Evolutionary conservation across 371 early-diverging fungal genomes (phyloP).

Genomic region (Nosema bombycis): DNA sequence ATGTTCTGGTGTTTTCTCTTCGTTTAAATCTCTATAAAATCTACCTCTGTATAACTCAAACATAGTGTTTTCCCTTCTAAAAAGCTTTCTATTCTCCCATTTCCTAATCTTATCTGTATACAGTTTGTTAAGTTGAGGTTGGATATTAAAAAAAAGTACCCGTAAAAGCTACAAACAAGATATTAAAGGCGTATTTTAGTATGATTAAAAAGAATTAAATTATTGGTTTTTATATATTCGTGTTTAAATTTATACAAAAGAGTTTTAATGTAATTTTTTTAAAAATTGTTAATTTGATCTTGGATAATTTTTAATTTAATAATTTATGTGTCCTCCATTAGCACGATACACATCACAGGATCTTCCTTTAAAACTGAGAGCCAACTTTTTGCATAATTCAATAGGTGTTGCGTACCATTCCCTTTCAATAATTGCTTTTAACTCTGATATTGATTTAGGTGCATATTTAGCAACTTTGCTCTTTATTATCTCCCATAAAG

Average conservation of each 20-base stretch:
- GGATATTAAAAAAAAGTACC: no score
- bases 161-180: no score
- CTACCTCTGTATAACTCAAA: not conserved
- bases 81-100: not conserved
- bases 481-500: not conserved
- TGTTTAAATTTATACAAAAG: no score
- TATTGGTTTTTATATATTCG: no score
- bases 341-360: not conserved
- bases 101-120: no score
- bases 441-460: not conserved
- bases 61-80: not conserved
- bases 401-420: not conserved
- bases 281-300: no score
- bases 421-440: not conserved
- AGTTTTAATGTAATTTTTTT: no score
- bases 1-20: not conserved
- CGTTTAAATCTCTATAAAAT: not conserved
- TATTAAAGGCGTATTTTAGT: no score
- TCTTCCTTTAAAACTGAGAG: not conserved
- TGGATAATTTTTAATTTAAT: not conserved
- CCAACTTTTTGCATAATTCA: not conserved
- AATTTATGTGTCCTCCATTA: not conserved
- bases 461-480: not conserved
- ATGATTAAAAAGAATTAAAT: no score
- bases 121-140: no score